A percentile compares a stretch with the other conserved stretches of the same genome.
These are phyloP conservation scores for Puccinia hordei DNA, from an alignment of 1,284 basidiomycete species.

Conservation along the genomic window DNA sequence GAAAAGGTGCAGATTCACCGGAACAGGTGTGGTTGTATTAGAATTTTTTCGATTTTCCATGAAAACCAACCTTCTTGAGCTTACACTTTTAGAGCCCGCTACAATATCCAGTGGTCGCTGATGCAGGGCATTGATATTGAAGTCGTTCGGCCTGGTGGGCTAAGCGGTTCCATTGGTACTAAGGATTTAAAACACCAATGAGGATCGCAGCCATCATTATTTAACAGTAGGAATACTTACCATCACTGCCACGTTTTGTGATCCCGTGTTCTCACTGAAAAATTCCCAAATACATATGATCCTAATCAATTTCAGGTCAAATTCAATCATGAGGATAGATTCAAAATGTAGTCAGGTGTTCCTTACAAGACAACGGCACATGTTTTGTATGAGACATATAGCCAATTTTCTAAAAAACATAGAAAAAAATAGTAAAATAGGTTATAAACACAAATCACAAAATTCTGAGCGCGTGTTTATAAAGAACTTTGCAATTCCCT, in stretches of 20 bases:
- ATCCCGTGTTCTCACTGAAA: background rate
- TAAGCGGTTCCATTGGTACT: constrained; percentile 31
- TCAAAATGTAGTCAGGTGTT: background rate
- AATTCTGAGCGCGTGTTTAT: too few species aligned
- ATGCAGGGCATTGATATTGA: constrained; percentile 16
- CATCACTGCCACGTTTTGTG: constrained; percentile 28
- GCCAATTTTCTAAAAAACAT: constrained; percentile 13
- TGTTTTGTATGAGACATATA: constrained; percentile 1
- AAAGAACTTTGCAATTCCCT: too few species aligned
- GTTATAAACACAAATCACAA: too few species aligned
- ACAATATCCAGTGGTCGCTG: background rate
- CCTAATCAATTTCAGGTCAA: background rate
- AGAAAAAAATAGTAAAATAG: too few species aligned
- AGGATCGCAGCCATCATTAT: background rate
- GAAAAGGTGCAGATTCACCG: background rate
- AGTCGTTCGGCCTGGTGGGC: constrained; percentile 18
- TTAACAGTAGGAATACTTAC: background rate
- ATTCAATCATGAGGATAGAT: background rate
- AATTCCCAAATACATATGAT: background rate
- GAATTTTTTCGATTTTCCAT: too few species aligned
- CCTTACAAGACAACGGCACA: constrained; percentile 16
- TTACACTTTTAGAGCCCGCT: background rate
- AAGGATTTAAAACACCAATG: background rate
- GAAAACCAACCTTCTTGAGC: too few species aligned
- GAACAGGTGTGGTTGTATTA: background rate